These are phyloP conservation scores for Lomentospora prolificans DNA, from an alignment of 2,329 filamentous ascomycete genomes.

Conservation along the genomic window DNA sequence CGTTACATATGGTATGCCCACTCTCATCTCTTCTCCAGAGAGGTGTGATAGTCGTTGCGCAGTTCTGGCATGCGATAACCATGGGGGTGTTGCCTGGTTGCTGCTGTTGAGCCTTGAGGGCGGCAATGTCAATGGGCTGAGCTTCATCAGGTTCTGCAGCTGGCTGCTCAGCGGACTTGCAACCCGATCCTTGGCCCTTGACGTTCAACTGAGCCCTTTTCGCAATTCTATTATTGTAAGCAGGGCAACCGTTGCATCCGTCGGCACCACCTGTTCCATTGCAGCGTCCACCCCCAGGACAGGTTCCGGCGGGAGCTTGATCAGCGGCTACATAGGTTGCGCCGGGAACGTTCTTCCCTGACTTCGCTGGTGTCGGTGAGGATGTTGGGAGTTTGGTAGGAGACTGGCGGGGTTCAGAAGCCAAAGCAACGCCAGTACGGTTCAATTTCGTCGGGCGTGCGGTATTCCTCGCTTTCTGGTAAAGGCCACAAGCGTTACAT, in stretches of 20 bases:
- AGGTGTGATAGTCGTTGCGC: constrained; percentile 90
- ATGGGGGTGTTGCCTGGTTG: constrained; percentile 41
- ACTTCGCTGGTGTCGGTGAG: constrained; percentile 28
- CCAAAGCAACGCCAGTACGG: constrained; percentile 50
- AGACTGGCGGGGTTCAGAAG: constrained; percentile 30
- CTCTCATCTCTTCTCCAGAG: constrained; percentile 90
- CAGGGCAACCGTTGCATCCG: constrained; percentile 90
- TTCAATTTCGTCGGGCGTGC: constrained; percentile 85
- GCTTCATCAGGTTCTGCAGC: constrained; percentile 11
- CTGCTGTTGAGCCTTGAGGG: constrained; percentile 29
- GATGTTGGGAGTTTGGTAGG: constrained; percentile 23
- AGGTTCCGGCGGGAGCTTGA: constrained; percentile 71
- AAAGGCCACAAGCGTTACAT: constrained; percentile 94
- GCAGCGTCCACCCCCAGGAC: constrained; percentile 86
- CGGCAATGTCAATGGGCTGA: constrained; percentile 25
- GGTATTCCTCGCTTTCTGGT: constrained; percentile 87
- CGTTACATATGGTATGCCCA: constrained; percentile 96
- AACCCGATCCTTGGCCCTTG: constrained; percentile 30
- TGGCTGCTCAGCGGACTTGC: constrained; percentile 9
- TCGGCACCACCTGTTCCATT: constrained; percentile 94
- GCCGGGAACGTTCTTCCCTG: constrained; percentile 29
- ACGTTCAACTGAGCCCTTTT: constrained; percentile 69
- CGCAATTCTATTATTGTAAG: constrained; percentile 92
- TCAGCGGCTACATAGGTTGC: constrained; percentile 72
- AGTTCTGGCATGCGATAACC: constrained; percentile 90